These are phyloP conservation scores for Eutypella sp. DNA, from an alignment of 2,329 filamentous ascomycete genomes.

Conservation along the genomic window DNA sequence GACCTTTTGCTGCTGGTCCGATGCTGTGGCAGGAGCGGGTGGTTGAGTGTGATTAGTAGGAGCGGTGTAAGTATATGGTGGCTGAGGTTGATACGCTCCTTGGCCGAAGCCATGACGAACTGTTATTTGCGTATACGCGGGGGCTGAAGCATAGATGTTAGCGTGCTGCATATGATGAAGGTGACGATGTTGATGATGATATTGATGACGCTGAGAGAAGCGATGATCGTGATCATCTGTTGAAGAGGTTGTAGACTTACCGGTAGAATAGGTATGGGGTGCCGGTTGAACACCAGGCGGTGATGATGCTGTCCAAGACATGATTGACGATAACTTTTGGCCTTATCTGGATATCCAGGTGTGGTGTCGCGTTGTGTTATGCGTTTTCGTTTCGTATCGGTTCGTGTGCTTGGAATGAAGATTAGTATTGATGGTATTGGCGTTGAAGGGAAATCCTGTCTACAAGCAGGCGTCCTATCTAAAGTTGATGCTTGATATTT, in stretches of 20 bases:
- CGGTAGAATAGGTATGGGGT: slow-evolving; percentile 19
- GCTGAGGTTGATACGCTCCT: slow-evolving; percentile 24
- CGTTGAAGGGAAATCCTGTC: too few relatives aligned
- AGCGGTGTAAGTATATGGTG: slow-evolving; percentile 25
- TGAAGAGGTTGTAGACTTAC: background rate
- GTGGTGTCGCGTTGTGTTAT: too few relatives aligned
- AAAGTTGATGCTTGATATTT: too few relatives aligned
- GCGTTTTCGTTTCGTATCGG: too few relatives aligned
- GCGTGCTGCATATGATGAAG: slow-evolving; percentile 7
- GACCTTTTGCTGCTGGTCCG: slow-evolving; percentile 52
- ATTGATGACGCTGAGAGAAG: slow-evolving; percentile 15
- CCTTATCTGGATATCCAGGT: background rate
- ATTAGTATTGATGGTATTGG: too few relatives aligned
- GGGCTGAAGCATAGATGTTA: slow-evolving; percentile 28
- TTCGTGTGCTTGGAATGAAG: too few relatives aligned
- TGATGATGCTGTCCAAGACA: slow-evolving; percentile 25
- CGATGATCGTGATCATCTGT: slow-evolving; percentile 2
- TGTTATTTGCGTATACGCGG: slow-evolving; percentile 40
- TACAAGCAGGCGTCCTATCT: too few relatives aligned
- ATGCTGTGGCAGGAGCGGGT: slow-evolving; percentile 22
- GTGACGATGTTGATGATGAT: background rate
- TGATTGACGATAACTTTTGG: slow-evolving; percentile 10
- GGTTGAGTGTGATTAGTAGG: slow-evolving; percentile 29
- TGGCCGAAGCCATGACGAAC: slow-evolving; percentile 35
- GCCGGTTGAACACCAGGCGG: slow-evolving; percentile 23